These are phyloP conservation scores for Helotiales sp. DNA, from an alignment of 2,329 filamentous ascomycete species.

Conservation along the genomic window DNA sequence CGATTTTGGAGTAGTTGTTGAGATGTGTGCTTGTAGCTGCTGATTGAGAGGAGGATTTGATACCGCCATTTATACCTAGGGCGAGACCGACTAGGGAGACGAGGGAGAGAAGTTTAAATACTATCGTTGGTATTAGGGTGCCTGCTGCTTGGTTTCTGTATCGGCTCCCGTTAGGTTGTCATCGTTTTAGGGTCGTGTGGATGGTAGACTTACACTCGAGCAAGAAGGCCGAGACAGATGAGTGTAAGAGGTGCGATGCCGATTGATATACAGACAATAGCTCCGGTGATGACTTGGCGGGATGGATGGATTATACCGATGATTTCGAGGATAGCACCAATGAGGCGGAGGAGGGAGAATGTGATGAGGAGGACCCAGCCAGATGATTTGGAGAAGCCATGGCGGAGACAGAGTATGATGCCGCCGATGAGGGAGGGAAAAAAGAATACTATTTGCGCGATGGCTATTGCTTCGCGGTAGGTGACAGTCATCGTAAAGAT, in stretches of 20 bases:
- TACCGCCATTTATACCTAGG: conserved; percentile 7
- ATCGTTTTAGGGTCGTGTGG: neutral
- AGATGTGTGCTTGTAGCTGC: neutral
- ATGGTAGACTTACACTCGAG: conserved; percentile 9
- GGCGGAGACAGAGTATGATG: conserved; percentile 18
- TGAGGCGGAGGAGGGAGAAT: conserved; percentile 13
- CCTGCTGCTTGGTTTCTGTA: neutral
- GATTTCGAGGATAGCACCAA: conserved; percentile 6
- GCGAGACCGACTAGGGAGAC: neutral
- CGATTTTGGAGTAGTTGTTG: neutral
- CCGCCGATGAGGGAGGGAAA: neutral
- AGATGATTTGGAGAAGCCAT: conserved; percentile 5
- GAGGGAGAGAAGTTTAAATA: neutral
- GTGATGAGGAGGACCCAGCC: conserved; percentile 9
- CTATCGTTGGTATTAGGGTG: neutral
- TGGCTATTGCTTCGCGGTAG: conserved; percentile 4
- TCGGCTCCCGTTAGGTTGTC: neutral
- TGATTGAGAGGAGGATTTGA: neutral
- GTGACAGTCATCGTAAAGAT: neutral
- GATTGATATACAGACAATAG: conserved; percentile 10
- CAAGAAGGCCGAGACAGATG: conserved; percentile 7
- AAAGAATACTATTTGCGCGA: conserved; percentile 6
- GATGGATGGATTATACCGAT: conserved; percentile 4
- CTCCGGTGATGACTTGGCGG: neutral
- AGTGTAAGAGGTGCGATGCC: conserved; percentile 8